These are phyloP conservation scores for Mycothermus thermophilus DNA, from an alignment of 495 filamentous ascomycete genomes.

Conservation along the genomic window DNA sequence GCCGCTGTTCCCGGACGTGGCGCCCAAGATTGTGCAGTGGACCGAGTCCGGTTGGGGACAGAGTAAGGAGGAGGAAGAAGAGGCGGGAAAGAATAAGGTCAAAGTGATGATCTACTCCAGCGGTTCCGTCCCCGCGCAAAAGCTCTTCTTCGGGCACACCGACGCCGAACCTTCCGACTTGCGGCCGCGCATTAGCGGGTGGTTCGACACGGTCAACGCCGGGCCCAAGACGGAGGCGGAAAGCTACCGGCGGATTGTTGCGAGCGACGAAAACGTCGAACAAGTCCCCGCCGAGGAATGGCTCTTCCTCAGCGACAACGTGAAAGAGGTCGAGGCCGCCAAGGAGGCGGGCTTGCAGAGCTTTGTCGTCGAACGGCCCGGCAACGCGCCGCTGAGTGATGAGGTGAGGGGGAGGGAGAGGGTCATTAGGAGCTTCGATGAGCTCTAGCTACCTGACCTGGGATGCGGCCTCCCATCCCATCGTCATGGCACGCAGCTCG, in stretches of 20 bases:
- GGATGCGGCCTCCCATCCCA: not conserved
- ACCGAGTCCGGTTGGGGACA: too few relatives aligned
- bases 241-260: slow-evolving; percentile 48
- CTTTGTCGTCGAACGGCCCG: slow-evolving; percentile 46
- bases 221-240: slow-evolving; percentile 46
- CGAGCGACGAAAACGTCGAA: slow-evolving; percentile 26
- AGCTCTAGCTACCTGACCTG: slow-evolving; percentile 11
- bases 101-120: slow-evolving; percentile 56
- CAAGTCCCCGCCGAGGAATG: slow-evolving; percentile 28
- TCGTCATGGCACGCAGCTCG: too few relatives aligned
- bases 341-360: slow-evolving; percentile 47
- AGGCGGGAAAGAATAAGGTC: slow-evolving; percentile 25
- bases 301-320: slow-evolving; percentile 59
- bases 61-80: too few relatives aligned
- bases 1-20: slow-evolving; percentile 55
- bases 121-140: slow-evolving; percentile 57
- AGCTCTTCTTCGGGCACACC: slow-evolving; percentile 56
- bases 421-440: slow-evolving; percentile 35
- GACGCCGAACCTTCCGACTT: slow-evolving; percentile 41
- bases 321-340: slow-evolving; percentile 54
- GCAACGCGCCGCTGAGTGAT: slow-evolving; percentile 41
- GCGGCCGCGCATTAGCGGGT: slow-evolving; percentile 38
- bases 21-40: slow-evolving; percentile 41
- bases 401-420: slow-evolving; percentile 29
- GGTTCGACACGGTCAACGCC: slow-evolving; percentile 64